Evolutionary conservation across 441 rosid genomes (phyloP).

Genomic region (Rhodomyrtus psidioides): DNA sequence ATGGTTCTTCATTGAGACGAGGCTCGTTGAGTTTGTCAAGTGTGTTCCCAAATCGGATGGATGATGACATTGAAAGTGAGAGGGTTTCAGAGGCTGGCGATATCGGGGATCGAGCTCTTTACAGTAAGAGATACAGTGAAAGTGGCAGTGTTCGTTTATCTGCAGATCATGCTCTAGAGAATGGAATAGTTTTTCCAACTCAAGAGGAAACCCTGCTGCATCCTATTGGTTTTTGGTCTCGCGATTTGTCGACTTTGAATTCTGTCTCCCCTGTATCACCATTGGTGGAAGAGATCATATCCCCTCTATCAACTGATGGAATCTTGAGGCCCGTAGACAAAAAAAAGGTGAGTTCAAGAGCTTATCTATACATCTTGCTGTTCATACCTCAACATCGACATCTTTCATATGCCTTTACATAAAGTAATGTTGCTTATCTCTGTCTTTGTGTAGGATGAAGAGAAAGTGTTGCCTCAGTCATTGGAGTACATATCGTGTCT

Average conservation of each 20-base stretch:
- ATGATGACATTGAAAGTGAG: slow-evolving; percentile 47
- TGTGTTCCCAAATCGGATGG: slow-evolving; percentile 9
- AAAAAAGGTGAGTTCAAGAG: slow-evolving; percentile 19
- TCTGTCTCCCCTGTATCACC: slow-evolving; percentile 19
- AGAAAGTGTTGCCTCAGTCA: slow-evolving; percentile 27
- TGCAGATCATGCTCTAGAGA: slow-evolving; percentile 31
- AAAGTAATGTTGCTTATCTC: background rate
- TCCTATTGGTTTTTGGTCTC: slow-evolving; percentile 9
- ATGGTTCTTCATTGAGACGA: slow-evolving; percentile 38
- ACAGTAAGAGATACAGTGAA: slow-evolving; percentile 32
- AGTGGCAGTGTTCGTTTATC: slow-evolving; percentile 39
- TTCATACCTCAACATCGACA: background rate
- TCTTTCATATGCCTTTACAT: background rate
- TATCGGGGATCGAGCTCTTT: slow-evolving; percentile 74
- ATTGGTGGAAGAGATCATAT: slow-evolving; percentile 30
- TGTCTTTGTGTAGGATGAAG: slow-evolving; percentile 27
- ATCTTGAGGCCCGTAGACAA: slow-evolving; percentile 20
- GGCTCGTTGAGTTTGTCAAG: slow-evolving; percentile 34
- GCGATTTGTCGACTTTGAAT: slow-evolving; percentile 17
- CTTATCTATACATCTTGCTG: background rate
- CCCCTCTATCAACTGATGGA: slow-evolving; percentile 42
- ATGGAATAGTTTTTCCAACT: slow-evolving; percentile 21
- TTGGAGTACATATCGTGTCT: slow-evolving; percentile 57
- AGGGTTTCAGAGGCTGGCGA: slow-evolving; percentile 88
- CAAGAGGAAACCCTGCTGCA: slow-evolving; percentile 16